phyloP scores from a whole-genome alignment of 2,329 filamentous ascomycete genomes.

The Sporothrix phasma region DNA sequence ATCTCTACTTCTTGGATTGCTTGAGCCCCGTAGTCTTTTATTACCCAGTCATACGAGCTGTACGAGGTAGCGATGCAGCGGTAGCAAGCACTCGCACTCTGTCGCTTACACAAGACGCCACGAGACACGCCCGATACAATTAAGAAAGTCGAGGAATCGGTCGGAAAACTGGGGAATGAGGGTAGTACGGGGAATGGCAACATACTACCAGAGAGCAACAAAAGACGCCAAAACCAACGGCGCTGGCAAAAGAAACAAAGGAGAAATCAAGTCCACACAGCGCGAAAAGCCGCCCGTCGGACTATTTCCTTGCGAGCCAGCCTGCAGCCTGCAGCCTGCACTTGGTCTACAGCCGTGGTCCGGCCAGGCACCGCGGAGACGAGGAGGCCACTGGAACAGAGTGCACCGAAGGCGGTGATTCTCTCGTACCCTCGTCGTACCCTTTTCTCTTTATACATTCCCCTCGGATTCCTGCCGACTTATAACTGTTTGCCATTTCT shows the following conservation, averaged over 20 bases:
- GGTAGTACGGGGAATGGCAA: conserved; percentile 1
- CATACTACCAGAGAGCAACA: not conserved
- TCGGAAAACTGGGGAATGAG: conserved; percentile 11
- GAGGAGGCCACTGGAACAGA: not conserved
- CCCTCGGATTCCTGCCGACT: not conserved
- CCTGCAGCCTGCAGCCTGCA: not conserved
- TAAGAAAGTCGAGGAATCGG: not conserved
- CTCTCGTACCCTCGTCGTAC: conserved; percentile 22
- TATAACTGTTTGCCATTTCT: not conserved
- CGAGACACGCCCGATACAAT: not conserved
- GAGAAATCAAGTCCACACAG: conserved; percentile 6
- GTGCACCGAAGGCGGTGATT: conserved; percentile 1
- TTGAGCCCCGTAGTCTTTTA: not conserved
- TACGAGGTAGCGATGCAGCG: not conserved
- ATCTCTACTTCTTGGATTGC: not conserved
- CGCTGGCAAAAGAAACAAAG: not conserved
- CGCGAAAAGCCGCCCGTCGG: conserved; percentile 17
- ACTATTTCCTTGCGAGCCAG: conserved; percentile 22
- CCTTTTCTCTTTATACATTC: conserved; percentile 14
- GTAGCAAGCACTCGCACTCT: not conserved
- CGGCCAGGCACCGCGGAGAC: not conserved
- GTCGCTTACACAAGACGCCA: not conserved
- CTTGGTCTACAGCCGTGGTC: not conserved
- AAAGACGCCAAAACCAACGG: not conserved
- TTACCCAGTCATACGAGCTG: conserved; percentile 4